phyloP scores from a whole-genome alignment of 1,139 yeast species.

The Lodderomyces margitis region DNA sequence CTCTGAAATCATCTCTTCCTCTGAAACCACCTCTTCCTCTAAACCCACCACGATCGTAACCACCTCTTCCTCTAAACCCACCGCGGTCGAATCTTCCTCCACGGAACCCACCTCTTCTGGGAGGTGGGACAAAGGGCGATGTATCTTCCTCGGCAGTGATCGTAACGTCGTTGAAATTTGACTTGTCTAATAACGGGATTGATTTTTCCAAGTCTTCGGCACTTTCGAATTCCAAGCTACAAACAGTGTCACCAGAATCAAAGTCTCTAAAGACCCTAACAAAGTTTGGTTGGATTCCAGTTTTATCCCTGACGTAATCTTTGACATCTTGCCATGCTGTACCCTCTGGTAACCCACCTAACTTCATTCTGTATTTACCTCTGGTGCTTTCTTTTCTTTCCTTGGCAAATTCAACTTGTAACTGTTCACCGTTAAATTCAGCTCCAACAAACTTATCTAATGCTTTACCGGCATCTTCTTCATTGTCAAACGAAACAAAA shows the following conservation, averaged over 20 bases:
- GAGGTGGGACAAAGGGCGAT: slow-evolving; percentile 66
- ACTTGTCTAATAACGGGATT: slow-evolving; percentile 64
- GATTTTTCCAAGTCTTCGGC: slow-evolving; percentile 75
- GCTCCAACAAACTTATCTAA: slow-evolving; percentile 58
- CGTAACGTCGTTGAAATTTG: slow-evolving; percentile 66
- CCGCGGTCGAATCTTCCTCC: slow-evolving; percentile 43
- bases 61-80: slow-evolving; percentile 39
- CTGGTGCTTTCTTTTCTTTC: slow-evolving; percentile 58
- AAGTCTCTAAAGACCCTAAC: slow-evolving; percentile 67
- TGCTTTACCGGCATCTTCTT: slow-evolving; percentile 67
- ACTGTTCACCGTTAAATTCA: slow-evolving; percentile 60
- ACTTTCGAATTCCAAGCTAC: slow-evolving; percentile 75
- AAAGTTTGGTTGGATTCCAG: slow-evolving; percentile 63
- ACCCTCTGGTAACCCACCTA: slow-evolving; percentile 68
- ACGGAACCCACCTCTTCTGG: slow-evolving; percentile 50
- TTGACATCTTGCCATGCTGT: slow-evolving; percentile 85
- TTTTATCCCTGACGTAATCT: slow-evolving; percentile 73
- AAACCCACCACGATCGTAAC: slow-evolving; percentile 35
- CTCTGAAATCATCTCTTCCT: slow-evolving; percentile 38
- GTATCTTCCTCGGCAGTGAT: slow-evolving; percentile 77
- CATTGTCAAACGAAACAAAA: slow-evolving; percentile 65
- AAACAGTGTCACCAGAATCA: slow-evolving; percentile 61
- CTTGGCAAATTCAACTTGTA: slow-evolving; percentile 69
- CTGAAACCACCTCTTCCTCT: slow-evolving; percentile 42
- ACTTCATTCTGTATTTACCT: slow-evolving; percentile 71